Percentiles rank a stretch among this genome's conserved stretches.
These are phyloP conservation scores for Colletotrichum kahawae DNA, from an alignment of 2,329 filamentous ascomycete species.

Conservation along the genomic window DNA sequence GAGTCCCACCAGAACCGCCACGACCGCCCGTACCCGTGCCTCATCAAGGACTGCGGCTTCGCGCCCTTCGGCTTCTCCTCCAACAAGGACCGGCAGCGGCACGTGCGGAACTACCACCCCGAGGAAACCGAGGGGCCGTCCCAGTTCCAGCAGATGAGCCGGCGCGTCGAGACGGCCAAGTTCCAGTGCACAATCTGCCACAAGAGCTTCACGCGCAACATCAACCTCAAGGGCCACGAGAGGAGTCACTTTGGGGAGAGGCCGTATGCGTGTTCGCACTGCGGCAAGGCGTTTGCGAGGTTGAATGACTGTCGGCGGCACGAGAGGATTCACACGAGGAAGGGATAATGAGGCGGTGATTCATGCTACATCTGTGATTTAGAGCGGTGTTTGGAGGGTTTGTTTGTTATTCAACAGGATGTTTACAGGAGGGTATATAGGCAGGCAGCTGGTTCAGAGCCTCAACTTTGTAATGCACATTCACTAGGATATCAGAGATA, in stretches of 20 bases:
- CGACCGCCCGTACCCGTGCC: slow-evolving; percentile 43
- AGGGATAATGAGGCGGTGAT: background rate
- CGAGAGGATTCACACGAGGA: slow-evolving; percentile 29
- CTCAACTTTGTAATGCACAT: background rate
- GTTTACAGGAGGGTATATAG: background rate
- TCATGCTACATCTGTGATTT: background rate
- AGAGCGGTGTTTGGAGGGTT: background rate
- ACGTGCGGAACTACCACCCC: slow-evolving; percentile 32
- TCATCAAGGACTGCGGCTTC: slow-evolving; percentile 33
- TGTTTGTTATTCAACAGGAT: background rate
- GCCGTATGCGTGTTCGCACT: slow-evolving; percentile 33
- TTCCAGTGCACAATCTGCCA: slow-evolving; percentile 38
- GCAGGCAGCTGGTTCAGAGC: background rate
- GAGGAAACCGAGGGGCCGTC: slow-evolving; percentile 24
- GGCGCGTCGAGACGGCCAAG: slow-evolving; percentile 23
- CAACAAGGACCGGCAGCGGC: slow-evolving; percentile 41
- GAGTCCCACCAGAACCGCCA: slow-evolving; percentile 44
- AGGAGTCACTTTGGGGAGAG: slow-evolving; percentile 39
- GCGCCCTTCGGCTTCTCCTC: slow-evolving; percentile 42
- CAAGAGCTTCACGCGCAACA: slow-evolving; percentile 41
- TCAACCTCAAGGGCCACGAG: slow-evolving; percentile 38
- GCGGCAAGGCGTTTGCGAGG: slow-evolving; percentile 36
- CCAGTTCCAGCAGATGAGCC: slow-evolving; percentile 23
- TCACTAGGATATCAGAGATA: background rate
- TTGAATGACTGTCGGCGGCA: slow-evolving; percentile 37